Percentiles rank a stretch among this genome's conserved stretches.
Conservation (phyloP, 2,329 filamentous ascomycete genomes). For the Colletotrichum sp. region DNA sequence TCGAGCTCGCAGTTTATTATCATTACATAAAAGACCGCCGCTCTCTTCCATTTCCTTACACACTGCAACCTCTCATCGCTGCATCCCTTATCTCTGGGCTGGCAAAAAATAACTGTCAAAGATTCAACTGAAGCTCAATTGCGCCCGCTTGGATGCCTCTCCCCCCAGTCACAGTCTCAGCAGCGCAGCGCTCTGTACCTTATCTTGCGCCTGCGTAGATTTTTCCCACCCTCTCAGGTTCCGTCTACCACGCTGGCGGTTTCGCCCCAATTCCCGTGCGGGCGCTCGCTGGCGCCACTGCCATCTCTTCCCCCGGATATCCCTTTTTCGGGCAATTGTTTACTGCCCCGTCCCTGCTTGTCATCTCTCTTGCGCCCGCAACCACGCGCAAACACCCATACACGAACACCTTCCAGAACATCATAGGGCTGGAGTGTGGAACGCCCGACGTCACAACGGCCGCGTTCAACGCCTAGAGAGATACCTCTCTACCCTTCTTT, state of each 20-base stretch:
- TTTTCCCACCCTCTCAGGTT: conserved; percentile 30
- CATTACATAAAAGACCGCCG: conserved; percentile 26
- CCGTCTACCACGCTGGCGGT: conserved; percentile 39
- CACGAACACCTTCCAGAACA: conserved; percentile 32
- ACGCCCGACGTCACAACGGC: conserved; percentile 36
- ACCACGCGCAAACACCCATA: conserved; percentile 38
- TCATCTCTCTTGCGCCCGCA: conserved; percentile 37
- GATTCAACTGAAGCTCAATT: conserved; percentile 23
- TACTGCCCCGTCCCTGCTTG: conserved; percentile 29
- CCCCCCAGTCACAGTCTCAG: conserved; percentile 24
- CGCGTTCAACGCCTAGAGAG: conserved; percentile 31
- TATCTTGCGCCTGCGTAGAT: conserved; percentile 25
- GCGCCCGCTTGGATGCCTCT: conserved; percentile 24
- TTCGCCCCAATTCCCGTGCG: conserved; percentile 23
- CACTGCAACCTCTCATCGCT: conserved; percentile 27
- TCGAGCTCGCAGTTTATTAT: conserved; percentile 22
- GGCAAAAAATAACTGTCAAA: conserved; percentile 21
- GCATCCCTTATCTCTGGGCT: conserved; percentile 26
- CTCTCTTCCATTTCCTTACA: conserved; percentile 25
- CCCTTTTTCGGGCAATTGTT: conserved; percentile 25
- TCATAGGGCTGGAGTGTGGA: conserved; percentile 24
- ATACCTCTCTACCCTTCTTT: neutral
- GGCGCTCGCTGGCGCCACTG: conserved; percentile 30
- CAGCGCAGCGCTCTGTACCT: conserved; percentile 20
- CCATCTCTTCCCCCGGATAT: conserved; percentile 24